Evolutionary conservation across 1,139 yeast genomes (phyloP), one percentile per base, ranked within the genome.

Genomic region (Saccharomyces hybrid): DNA sequence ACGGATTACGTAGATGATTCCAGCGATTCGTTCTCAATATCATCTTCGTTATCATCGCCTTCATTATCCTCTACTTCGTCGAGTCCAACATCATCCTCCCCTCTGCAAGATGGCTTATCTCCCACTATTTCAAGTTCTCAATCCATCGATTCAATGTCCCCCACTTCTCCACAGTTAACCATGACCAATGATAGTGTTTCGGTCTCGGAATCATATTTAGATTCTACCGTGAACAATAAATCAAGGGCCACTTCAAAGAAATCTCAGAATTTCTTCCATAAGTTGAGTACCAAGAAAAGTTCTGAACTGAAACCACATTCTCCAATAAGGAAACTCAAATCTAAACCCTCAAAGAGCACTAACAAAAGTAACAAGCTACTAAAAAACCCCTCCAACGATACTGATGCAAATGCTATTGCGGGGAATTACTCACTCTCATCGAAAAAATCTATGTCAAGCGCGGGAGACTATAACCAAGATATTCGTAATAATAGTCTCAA

Each of bases 1-100:
- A 69, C 72, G 0, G 72, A 69, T 53, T 67, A 66, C 55, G 64
- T 68, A 1, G 70, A 67, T 51, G 56, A 53, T 11, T 62, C 67
- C 5, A 57, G 63, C 28, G 27, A 26, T 42, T 23, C 38, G 5
- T 20, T 38, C 6, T 38, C 42, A 3, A 38, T 38, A 38, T 38
- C 42, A 2, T 38, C 42, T 9, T 60, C 60, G 3, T 62, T 64
- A 2, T 54, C 57, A 25, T 53, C 32, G n/a, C 48, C 53, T 2
- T 53, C 48, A 8, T 54, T 58, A 2, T 54, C 56, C 23, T 16
- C 42, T 16, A 6, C 42, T 38, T 9, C 42, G 23, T 38, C 42
- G 13, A 20, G 26, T 11, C 8, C 51, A 49, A 11, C 51, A 0
- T 49, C 51, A 32, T 29, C 23, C 5, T 23, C n/a, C 14, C 47